These are phyloP conservation scores for Aspergillus novofumigatus DNA, from an alignment of 2,329 filamentous ascomycete genomes.

Conservation along the genomic window DNA sequence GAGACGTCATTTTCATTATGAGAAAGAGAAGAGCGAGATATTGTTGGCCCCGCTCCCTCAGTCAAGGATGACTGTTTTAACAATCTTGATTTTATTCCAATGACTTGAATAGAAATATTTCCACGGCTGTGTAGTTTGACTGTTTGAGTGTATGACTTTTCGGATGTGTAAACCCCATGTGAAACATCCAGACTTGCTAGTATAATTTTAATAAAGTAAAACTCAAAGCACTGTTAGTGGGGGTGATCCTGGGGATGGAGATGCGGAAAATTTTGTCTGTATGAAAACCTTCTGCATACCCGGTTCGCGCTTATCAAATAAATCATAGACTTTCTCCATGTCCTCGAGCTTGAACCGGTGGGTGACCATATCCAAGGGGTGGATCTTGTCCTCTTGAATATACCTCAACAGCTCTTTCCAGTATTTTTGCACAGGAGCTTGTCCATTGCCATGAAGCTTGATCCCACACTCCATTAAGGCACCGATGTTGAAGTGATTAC, in stretches of 20 bases:
- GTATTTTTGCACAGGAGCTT: conserved; percentile 75
- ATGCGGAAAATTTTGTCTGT: conserved; percentile 54
- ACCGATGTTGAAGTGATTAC: conserved; percentile 79
- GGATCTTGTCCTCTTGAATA: conserved; percentile 65
- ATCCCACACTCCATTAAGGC: conserved; percentile 81
- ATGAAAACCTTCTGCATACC: conserved; percentile 80
- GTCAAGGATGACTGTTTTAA: background rate
- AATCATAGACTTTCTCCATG: conserved; percentile 61
- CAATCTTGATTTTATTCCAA: background rate
- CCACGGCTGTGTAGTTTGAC: too few species aligned
- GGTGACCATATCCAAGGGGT: conserved; percentile 75
- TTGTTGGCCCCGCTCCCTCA: too few species aligned
- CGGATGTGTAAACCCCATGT: background rate
- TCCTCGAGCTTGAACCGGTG: conserved; percentile 74
- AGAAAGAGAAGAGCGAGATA: too few species aligned
- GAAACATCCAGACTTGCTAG: background rate
- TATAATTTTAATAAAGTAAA: background rate
- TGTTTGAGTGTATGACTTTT: too few species aligned
- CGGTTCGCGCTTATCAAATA: conserved; percentile 53
- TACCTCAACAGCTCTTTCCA: conserved; percentile 71
- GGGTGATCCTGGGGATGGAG: conserved; percentile 49
- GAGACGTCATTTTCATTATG: too few species aligned
- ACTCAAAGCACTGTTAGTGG: conserved; percentile 41
- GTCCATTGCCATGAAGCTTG: conserved; percentile 66
- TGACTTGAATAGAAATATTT: too few species aligned